Conservation (phyloP, 2,329 filamentous ascomycete genomes). For the Diaporthe amygdali region DNA sequence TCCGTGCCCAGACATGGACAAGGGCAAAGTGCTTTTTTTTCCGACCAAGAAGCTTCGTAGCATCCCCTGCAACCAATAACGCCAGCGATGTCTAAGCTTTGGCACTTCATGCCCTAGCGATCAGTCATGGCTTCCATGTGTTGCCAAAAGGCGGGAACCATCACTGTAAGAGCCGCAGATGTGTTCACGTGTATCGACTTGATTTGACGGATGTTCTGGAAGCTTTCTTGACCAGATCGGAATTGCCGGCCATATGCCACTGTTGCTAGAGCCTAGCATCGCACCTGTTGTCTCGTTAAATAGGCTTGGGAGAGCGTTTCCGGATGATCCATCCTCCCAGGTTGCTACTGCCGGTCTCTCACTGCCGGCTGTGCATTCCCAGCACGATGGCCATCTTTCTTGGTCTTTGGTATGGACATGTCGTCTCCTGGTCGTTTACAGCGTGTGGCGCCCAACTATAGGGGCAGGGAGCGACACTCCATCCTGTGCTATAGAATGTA, state of each 20-base stretch:
- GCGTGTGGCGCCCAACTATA: not conserved
- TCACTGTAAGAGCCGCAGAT: not conserved
- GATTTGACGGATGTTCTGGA: not conserved
- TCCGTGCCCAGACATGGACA: slow-evolving; percentile 4
- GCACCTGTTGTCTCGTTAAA: not conserved
- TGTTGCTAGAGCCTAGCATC: not conserved
- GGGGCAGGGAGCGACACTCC: not conserved
- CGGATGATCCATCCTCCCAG: not conserved
- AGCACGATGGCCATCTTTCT: not conserved
- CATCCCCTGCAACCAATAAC: not conserved
- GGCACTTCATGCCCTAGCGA: slow-evolving; percentile 6
- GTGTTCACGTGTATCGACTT: not conserved
- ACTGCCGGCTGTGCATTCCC: not conserved
- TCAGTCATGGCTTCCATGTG: not conserved
- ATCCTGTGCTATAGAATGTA: not conserved
- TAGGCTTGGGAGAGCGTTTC: not conserved
- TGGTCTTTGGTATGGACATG: not conserved
- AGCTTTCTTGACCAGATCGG: not conserved
- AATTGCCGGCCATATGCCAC: not conserved
- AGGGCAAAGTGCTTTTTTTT: not conserved
- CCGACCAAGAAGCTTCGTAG: not conserved
- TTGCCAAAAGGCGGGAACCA: not conserved
- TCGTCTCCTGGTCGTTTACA: too few relatives aligned
- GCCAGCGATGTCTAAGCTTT: not conserved
- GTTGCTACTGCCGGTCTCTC: not conserved